Conservation (phyloP, 2,329 filamentous ascomycete species). For the Diaporthe sp. region DNA sequence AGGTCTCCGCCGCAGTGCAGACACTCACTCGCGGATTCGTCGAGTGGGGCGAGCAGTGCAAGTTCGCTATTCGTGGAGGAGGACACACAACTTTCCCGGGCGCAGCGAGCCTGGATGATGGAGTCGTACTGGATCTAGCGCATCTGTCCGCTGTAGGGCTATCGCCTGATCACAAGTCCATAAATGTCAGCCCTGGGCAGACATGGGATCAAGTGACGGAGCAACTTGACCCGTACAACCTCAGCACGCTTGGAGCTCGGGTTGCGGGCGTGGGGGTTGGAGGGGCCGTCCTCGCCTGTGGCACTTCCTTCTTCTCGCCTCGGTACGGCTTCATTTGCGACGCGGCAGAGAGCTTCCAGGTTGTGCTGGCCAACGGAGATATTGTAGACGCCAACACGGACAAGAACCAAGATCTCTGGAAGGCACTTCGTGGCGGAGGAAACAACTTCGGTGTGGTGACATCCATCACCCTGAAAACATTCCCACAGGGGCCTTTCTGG, state of each 20-base stretch:
- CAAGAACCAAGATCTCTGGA: slow-evolving; percentile 54
- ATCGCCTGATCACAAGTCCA: slow-evolving; percentile 12
- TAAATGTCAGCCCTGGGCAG: slow-evolving; percentile 34
- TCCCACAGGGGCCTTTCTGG: slow-evolving; percentile 30
- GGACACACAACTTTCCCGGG: slow-evolving; percentile 27
- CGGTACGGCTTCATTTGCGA: slow-evolving; percentile 56
- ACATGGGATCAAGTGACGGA: slow-evolving; percentile 34
- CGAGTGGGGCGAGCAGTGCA: neutral
- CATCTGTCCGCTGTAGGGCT: slow-evolving; percentile 2
- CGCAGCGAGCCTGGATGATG: slow-evolving; percentile 9
- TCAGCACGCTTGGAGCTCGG: slow-evolving; percentile 38
- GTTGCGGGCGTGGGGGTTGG: slow-evolving; percentile 37
- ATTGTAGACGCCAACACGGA: slow-evolving; percentile 53
- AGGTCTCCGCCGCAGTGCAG: slow-evolving; percentile 9
- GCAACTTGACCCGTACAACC: slow-evolving; percentile 38
- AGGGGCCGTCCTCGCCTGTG: slow-evolving; percentile 36
- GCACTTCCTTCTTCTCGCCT: slow-evolving; percentile 53
- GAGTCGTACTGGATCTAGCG: slow-evolving; percentile 26
- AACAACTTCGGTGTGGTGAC: slow-evolving; percentile 44
- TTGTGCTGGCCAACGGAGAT: slow-evolving; percentile 55
- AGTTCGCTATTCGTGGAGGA: slow-evolving; percentile 25
- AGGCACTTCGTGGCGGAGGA: slow-evolving; percentile 56
- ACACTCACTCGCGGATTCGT: slow-evolving; percentile 2
- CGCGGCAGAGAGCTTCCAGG: slow-evolving; percentile 52
- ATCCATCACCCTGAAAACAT: slow-evolving; percentile 37